Evolutionary conservation across 805 yeast genomes (phyloP).

Genomic region (Sugiyamaella marilandica): DNA sequence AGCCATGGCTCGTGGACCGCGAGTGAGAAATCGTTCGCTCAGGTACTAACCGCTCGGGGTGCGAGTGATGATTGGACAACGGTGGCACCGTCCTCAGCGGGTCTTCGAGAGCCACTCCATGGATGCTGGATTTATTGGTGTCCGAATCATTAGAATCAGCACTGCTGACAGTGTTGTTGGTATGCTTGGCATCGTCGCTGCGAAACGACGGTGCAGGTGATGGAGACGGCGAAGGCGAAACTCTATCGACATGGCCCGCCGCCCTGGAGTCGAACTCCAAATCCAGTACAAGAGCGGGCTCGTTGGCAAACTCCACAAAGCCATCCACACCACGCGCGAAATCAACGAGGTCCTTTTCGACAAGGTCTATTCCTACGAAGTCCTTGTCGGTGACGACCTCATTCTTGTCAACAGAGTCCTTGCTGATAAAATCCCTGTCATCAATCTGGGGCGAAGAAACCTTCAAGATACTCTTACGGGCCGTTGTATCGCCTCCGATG

Average conservation of each 20-base stretch:
- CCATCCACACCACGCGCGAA: conserved; percentile 3
- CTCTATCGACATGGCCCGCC: conserved; percentile 8
- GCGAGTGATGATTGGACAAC: neutral
- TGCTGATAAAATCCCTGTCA: neutral
- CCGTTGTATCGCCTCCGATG: neutral
- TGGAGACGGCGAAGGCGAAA: conserved; percentile 10
- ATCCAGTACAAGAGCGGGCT: conserved; percentile 9
- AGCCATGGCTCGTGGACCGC: conserved; percentile 15
- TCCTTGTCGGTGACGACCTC: neutral
- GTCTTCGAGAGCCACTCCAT: neutral
- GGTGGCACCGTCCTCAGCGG: neutral
- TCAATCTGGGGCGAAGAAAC: conserved; percentile 8
- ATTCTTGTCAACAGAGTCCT: neutral
- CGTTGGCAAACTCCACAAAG: conserved; percentile 2
- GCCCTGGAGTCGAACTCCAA: conserved; percentile 12
- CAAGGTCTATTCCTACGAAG: too few relatives aligned
- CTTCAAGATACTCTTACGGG: conserved; percentile 21
- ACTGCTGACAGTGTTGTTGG: neutral
- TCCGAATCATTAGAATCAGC: neutral
- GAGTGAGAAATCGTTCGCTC: conserved; percentile 5
- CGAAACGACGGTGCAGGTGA: conserved; percentile 5
- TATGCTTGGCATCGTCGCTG: neutral
- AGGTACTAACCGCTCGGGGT: neutral
- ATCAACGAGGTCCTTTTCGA: too few relatives aligned
- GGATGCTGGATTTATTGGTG: neutral